Percentiles rank a stretch among this genome's conserved stretches.
These are phyloP conservation scores for Aureobasidium lini DNA, from an alignment of 2,329 filamentous ascomycete species.

Conservation along the genomic window DNA sequence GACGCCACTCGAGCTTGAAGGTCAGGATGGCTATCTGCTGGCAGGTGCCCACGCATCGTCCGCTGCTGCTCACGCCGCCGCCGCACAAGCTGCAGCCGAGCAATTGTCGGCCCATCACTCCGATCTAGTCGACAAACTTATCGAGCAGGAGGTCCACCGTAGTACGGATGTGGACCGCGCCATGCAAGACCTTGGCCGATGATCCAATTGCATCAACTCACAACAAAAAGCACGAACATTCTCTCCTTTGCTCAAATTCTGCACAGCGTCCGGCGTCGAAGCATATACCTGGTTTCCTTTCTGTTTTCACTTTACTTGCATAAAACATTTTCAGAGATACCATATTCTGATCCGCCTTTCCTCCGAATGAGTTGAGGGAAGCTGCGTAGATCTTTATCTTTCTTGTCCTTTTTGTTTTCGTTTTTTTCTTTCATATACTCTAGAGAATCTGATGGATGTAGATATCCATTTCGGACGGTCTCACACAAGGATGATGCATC, in stretches of 20 bases:
- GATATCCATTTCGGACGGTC: background rate
- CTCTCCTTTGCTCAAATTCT: background rate
- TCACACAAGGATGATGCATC: background rate
- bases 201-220: background rate
- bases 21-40: constrained; percentile 37
- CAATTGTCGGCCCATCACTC: constrained; percentile 15
- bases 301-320: background rate
- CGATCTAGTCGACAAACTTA: constrained; percentile 42
- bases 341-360: constrained; percentile 10
- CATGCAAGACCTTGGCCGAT: background rate
- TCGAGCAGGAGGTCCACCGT: constrained; percentile 36
- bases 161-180: background rate
- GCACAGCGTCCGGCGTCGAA: constrained; percentile 9
- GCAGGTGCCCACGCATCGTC: constrained; percentile 30
- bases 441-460: background rate
- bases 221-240: background rate
- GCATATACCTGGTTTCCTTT: background rate
- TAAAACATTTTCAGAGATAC: constrained; percentile 12
- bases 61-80: constrained; percentile 13
- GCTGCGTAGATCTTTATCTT: background rate
- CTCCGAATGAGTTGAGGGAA: constrained; percentile 2
- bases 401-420: background rate
- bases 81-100: constrained; percentile 8
- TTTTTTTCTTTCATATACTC: background rate
- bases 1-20: constrained; percentile 46